Conservation (phyloP, 305 asterid species). For the Salvia sclarea region DNA sequence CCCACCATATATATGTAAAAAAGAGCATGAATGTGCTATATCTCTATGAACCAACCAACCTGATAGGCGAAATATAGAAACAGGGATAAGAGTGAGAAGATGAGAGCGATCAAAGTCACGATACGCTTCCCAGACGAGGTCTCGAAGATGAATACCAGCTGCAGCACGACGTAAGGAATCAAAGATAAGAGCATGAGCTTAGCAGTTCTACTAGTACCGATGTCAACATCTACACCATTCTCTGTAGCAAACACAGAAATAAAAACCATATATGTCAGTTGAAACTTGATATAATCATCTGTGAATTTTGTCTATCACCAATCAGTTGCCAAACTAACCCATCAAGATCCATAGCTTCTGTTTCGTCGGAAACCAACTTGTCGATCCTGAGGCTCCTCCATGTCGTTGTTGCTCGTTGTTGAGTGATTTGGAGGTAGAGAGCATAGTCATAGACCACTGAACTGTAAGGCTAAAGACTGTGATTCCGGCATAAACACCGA, state of each 20-base stretch:
- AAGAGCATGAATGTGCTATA: no score
- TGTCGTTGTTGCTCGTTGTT: constrained; percentile 19
- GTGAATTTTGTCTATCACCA: neutral
- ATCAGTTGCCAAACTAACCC: constrained; percentile 31
- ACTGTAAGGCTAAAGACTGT: constrained; percentile 54
- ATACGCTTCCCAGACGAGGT: constrained; percentile 30
- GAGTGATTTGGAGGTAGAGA: constrained; percentile 40
- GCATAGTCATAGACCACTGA: constrained; percentile 55
- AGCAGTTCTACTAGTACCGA: constrained; percentile 41
- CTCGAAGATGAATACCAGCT: constrained; percentile 35
- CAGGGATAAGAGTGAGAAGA: constrained; percentile 40
- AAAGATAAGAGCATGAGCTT: constrained; percentile 54
- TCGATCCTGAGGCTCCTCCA: constrained; percentile 22
- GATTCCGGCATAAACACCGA: constrained; percentile 58
- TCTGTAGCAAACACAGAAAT: constrained; percentile 35
- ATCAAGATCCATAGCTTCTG: constrained; percentile 34
- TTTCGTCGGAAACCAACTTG: constrained; percentile 30
- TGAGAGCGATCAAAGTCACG: constrained; percentile 44
- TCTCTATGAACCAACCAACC: constrained; percentile 21
- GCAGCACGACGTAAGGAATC: constrained; percentile 50
- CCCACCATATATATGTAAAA: no score
- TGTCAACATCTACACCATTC: constrained; percentile 39
- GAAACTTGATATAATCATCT: neutral
- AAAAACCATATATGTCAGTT: neutral
- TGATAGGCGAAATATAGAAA: constrained; percentile 48